Conservation (phyloP, 192 early-diverging fungal species). For the Backusella macrospora region DNA sequence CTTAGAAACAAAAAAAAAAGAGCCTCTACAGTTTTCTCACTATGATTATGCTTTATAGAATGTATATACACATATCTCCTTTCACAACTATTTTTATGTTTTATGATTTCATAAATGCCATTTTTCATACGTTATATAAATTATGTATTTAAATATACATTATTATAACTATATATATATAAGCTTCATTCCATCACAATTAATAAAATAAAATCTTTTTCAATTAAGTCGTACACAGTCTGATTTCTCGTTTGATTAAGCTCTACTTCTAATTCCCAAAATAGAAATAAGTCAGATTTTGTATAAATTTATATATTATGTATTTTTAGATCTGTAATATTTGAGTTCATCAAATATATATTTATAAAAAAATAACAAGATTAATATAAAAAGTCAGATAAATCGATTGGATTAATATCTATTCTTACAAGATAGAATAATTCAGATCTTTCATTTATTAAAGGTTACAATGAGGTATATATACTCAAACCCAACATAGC, state of each 20-base stretch:
- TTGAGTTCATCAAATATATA: too few relatives aligned
- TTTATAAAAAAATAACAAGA: too few relatives aligned
- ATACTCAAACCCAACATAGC: too few relatives aligned
- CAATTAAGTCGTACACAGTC: neutral
- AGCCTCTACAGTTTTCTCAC: neutral
- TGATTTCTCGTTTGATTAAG: neutral
- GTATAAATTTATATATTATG: neutral
- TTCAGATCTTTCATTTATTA: too few relatives aligned
- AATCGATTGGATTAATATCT: too few relatives aligned
- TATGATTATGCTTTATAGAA: constrained; percentile 7
- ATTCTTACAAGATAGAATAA: too few relatives aligned
- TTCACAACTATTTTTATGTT: neutral
- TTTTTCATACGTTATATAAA: neutral
- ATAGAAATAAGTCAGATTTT: neutral
- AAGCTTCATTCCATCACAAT: neutral
- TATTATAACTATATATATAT: too few relatives aligned
- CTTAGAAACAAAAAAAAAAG: neutral
- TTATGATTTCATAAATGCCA: neutral
- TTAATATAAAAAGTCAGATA: too few relatives aligned
- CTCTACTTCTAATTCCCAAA: neutral
- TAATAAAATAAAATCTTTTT: neutral
- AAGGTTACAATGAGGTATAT: too few relatives aligned
- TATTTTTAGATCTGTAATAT: constrained; percentile 15
- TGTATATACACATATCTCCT: neutral
- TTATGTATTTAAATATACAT: too few relatives aligned